Evolutionary conservation across 2,329 filamentous ascomycete species (phyloP), one percentile per base, ranked within the genome.

Genomic region (Aureobasidium leucospermi): DNA sequence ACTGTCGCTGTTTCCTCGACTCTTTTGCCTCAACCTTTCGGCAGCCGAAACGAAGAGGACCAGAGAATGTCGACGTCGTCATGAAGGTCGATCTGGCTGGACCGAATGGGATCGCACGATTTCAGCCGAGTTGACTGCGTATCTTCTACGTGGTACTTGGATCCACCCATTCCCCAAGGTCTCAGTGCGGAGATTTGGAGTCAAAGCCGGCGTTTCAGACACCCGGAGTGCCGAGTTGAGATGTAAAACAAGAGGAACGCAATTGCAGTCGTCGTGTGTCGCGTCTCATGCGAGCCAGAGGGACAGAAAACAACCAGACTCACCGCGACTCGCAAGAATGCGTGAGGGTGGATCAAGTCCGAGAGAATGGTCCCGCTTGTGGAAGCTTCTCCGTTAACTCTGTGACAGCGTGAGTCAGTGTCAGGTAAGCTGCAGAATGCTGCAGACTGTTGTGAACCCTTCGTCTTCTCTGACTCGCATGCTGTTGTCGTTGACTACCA

Each of bases 111-210:
- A 52, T 52, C 48, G 48, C 48, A 52, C 48, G 51, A 52, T 55
- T 55, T 23, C 51, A 43, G 51, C 51, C 51, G 51, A 31, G 51
- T 55, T 29, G 29, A 43, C 15, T 55, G 51, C 39, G 28, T 55
- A 29, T 55, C 43, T 31, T 43, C 51, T 32, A 23, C 34, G 13
- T 11, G 29, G 7, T 32, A 23, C 34, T 19, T 11, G 29, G 7
- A 34, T 29, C 39, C 49, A 39, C 38, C n/a, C 55, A 32, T 47
- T 36, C 19, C 43, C 42, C 42, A 32, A 56, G 41, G 52, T 46
- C 52, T 56, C 41, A 56, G 39, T 46, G 55, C 55, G 55, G 55
- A 58, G 55, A 58, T 58, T 58, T 48, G 55, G 10, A 48, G 19
- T 7, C 1, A 41, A 13, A 39, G 32, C 43, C 55, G 55, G 55